Percentiles rank a stretch among this genome's conserved stretches.
Conservation (phyloP, 2,329 filamentous ascomycete genomes). For the Xylariaceae sp. region DNA sequence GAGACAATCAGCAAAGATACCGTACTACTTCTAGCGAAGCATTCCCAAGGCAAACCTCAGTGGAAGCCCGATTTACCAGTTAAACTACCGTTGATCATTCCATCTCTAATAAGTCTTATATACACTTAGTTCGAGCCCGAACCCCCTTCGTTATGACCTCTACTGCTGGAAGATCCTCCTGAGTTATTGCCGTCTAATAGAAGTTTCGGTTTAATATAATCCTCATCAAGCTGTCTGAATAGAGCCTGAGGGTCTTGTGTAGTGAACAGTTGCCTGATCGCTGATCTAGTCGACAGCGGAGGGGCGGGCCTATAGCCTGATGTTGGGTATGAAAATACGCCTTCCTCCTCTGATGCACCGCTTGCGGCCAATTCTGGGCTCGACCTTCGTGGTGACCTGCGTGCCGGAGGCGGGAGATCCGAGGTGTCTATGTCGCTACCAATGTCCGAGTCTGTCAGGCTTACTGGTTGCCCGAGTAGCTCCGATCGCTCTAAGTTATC, state of each 20-base stretch:
- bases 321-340: constrained; percentile 36
- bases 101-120: constrained; percentile 8
- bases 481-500: constrained; percentile 55
- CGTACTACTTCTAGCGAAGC: too few species aligned
- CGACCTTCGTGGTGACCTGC: constrained; percentile 39
- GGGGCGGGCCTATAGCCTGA: constrained; percentile 34
- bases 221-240: constrained; percentile 90
- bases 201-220: constrained; percentile 89
- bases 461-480: constrained; percentile 46
- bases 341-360: constrained; percentile 29
- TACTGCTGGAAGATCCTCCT: constrained; percentile 21
- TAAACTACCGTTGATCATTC: too few species aligned
- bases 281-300: constrained; percentile 66
- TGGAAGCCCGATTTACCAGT: too few species aligned
- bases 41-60: too few species aligned
- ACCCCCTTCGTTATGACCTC: constrained; percentile 29
- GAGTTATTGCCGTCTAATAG: constrained; percentile 65
- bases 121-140: constrained; percentile 24
- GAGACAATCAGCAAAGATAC: too few species aligned
- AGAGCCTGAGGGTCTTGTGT: constrained; percentile 84
- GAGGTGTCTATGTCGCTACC: constrained; percentile 63
- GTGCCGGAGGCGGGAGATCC: constrained; percentile 60
- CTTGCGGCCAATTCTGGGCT: constrained; percentile 38
- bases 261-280: constrained; percentile 76
- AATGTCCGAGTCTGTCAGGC: constrained; percentile 54